Percentiles rank a stretch among this genome's conserved stretches.
These are phyloP conservation scores for Oryza meyeriana DNA, from an alignment of 176 grass and related monocot species.

Conservation along the genomic window DNA sequence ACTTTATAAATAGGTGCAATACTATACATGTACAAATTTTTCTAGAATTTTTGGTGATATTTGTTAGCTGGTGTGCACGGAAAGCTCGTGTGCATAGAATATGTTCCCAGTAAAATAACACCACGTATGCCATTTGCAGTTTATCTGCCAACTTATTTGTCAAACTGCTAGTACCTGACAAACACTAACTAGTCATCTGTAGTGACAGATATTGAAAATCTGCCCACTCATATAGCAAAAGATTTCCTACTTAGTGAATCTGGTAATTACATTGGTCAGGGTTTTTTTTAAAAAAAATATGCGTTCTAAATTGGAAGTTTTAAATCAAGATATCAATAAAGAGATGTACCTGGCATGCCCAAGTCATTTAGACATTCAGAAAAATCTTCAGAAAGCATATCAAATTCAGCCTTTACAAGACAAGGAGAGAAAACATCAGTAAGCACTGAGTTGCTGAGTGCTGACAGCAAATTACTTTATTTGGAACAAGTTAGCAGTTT, in stretches of 20 bases:
- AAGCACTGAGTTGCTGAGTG: background rate
- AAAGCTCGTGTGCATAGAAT: too few species aligned
- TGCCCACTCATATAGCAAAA: background rate
- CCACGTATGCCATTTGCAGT: background rate
- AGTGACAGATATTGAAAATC: background rate
- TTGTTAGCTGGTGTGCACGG: too few species aligned
- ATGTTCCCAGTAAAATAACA: background rate
- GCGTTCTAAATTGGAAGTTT: background rate
- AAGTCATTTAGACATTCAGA: constrained; percentile 74
- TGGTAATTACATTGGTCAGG: background rate
- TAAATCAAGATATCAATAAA: background rate
- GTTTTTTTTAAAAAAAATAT: background rate
- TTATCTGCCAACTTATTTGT: background rate
- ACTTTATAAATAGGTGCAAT: too few species aligned
- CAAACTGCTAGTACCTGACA: background rate
- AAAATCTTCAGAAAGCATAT: constrained; percentile 85
- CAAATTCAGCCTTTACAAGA: constrained; percentile 74
- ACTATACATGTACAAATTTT: too few species aligned
- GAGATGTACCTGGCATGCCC: constrained; percentile 60
- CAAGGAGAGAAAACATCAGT: constrained; percentile 25
- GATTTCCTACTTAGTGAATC: background rate
- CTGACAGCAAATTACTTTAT: constrained; percentile 5
- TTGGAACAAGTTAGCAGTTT: background rate
- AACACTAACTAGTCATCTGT: background rate
- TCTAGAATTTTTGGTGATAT: too few species aligned